A percentile compares a stretch with the other conserved stretches of the same genome.
These are phyloP conservation scores for Candida rishiriensis DNA, from an alignment of 805 yeast genomes.

Conservation along the genomic window DNA sequence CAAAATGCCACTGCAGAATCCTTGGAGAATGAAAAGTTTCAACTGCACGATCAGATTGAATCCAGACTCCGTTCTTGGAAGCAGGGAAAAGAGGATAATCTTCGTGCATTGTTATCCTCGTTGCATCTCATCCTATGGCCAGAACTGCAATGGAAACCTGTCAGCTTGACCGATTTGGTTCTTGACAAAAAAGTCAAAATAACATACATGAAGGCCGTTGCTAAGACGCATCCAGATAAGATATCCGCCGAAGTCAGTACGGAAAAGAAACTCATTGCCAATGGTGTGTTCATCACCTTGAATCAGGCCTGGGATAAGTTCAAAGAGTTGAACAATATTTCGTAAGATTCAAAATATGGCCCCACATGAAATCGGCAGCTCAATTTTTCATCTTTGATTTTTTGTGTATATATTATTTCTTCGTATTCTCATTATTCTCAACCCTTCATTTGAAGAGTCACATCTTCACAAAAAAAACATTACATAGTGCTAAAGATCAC, in stretches of 20 bases:
- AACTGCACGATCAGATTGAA: constrained; percentile 60
- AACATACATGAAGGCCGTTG: constrained; percentile 74
- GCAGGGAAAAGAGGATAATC: constrained; percentile 70
- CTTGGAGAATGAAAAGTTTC: constrained; percentile 54
- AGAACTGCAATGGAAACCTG: constrained; percentile 59
- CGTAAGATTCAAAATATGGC: background rate
- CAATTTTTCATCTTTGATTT: no score
- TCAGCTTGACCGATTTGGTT: constrained; percentile 70
- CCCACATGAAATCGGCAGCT: no score
- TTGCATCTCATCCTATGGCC: constrained; percentile 68
- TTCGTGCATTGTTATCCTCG: constrained; percentile 71
- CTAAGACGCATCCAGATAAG: constrained; percentile 83
- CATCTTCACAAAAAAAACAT: background rate
- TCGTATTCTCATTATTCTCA: no score
- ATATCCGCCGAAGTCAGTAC: constrained; percentile 51
- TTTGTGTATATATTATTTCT: no score
- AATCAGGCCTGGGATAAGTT: constrained; percentile 90
- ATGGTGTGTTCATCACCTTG: constrained; percentile 75
- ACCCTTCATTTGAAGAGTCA: no score
- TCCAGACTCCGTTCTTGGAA: constrained; percentile 58
- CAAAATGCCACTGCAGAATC: constrained; percentile 41
- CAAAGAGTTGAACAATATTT: constrained; percentile 47
- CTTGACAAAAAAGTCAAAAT: constrained; percentile 87
- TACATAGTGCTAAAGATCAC: background rate
- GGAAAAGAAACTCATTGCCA: constrained; percentile 80